These are phyloP conservation scores for Styphnolobium japonicum DNA, from an alignment of 306 rosid genomes.

Conservation along the genomic window DNA sequence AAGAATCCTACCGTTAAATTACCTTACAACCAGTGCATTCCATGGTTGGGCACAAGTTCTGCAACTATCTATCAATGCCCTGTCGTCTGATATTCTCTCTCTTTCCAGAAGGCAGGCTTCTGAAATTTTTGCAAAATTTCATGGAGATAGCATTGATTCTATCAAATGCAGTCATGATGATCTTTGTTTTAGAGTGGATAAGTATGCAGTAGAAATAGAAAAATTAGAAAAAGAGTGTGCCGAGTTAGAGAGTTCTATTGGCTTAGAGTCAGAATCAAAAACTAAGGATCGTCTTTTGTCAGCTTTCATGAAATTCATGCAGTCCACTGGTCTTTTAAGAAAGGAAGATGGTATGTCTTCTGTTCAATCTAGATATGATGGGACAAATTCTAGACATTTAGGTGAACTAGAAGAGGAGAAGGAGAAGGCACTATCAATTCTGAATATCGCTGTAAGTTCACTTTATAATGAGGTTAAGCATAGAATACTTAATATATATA, in stretches of 20 bases:
- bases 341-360: constrained; percentile 51
- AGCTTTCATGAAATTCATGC: constrained; percentile 71
- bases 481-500: constrained; percentile 44
- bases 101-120: constrained; percentile 87
- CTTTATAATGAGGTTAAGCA: constrained; percentile 60
- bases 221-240: constrained; percentile 69
- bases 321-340: constrained; percentile 52
- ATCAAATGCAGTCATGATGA: constrained; percentile 58
- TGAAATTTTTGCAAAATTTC: constrained; percentile 63
- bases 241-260: constrained; percentile 63
- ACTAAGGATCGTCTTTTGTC: constrained; percentile 78
- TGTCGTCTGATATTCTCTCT: constrained; percentile 77
- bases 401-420: constrained; percentile 59
- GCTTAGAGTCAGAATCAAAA: constrained; percentile 67
- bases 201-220: constrained; percentile 66
- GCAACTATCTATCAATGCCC: constrained; percentile 63
- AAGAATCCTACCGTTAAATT: constrained; percentile 82
- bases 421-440: constrained; percentile 50
- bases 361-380: constrained; percentile 56
- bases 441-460: constrained; percentile 58
- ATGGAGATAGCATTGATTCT: constrained; percentile 56
- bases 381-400: constrained; percentile 37
- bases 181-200: constrained; percentile 64
- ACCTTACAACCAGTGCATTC: constrained; percentile 79
- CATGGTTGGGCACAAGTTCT: constrained; percentile 94